Percentiles rank a stretch among this genome's conserved stretches.
These are phyloP conservation scores for Volvox reticuliferus DNA, from an alignment of 139 green algal genomes.

Conservation along the genomic window DNA sequence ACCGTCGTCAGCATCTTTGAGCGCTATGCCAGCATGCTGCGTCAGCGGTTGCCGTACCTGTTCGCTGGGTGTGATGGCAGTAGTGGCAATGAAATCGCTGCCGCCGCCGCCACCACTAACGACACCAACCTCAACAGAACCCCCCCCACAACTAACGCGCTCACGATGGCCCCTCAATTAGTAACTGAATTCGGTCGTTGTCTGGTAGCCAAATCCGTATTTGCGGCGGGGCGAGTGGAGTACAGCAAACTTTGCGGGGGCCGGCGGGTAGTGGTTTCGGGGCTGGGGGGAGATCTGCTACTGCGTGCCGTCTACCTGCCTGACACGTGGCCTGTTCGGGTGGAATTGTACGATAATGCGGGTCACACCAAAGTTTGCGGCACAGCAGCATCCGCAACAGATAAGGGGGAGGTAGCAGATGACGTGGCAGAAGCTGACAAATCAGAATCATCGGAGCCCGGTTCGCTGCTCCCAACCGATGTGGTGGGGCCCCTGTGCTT, in stretches of 20 bases:
- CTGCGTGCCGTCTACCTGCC: slow-evolving; percentile 64
- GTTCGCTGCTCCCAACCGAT: slow-evolving; percentile 23
- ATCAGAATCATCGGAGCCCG: not conserved
- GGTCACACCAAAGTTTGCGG: not conserved
- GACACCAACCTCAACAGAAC: too few relatives aligned
- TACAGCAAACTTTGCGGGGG: slow-evolving; percentile 60
- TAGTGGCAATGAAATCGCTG: not conserved
- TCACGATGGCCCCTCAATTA: slow-evolving; percentile 23
- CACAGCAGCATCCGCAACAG: too few relatives aligned
- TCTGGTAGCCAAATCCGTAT: slow-evolving; percentile 56
- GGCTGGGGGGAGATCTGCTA: slow-evolving; percentile 56
- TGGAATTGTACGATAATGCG: slow-evolving; percentile 41
- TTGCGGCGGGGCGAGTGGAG: slow-evolving; percentile 44
- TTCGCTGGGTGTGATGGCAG: not conserved
- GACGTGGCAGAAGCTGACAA: not conserved
- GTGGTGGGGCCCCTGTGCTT: slow-evolving; percentile 64
- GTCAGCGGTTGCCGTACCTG: slow-evolving; percentile 40
- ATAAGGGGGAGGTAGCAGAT: not conserved
- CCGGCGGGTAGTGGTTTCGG: slow-evolving; percentile 51
- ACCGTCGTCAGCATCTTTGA: slow-evolving; percentile 38
- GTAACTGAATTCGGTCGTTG: slow-evolving; percentile 59
- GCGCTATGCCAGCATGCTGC: slow-evolving; percentile 41
- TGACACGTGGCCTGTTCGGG: slow-evolving; percentile 49
- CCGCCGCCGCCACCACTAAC: not conserved
- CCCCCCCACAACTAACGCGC: too few relatives aligned